Evolutionary conservation across 2,329 filamentous ascomycete species (phyloP), one percentile per base, ranked within the genome.

Genomic region (Neocatenulostroma microsporum): DNA sequence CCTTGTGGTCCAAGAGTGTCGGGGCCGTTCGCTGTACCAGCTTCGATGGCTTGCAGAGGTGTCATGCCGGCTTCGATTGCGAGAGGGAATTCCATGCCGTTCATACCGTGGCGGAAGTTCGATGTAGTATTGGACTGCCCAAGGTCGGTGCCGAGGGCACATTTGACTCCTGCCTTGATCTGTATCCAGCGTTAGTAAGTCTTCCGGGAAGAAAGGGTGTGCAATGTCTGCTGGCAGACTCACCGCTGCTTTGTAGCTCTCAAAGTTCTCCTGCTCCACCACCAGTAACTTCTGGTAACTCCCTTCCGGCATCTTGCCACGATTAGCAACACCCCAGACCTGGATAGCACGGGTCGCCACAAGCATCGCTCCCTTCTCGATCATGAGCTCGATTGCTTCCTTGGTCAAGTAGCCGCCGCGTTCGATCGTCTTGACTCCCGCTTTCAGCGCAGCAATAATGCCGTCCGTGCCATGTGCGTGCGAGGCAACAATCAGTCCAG

Each of bases 41-140:
- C 66, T 49, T 74, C 67, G 41, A 75, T 72, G 5, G 70, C 69
- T 48, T 70, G 53, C 32, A 73, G 47, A 4, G 66, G 63, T 5
- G 63, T 64, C 65, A 74, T 63, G 3, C 70, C 70, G 7, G 64
- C 64, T 26, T 68, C 55, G 21, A 72, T 63, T 3, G 69, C 70
- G 45, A 64, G 68, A 9, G 49, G 47, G 14, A 74, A 52, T 53
- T 74, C 71, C 20, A 56, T 56, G 4, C 65, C 69, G 45, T 68
- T 68, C 29, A 48, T 39, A 27, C 47, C 50, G 25, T 48, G 46
- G 6, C 39, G 30, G 31, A 46, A 42, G 7, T 36, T 18, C 2
- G 34, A 36, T 11, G 26, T 34, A 46, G 34, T 30, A 21, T 53
- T 54, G 48, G 60, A 64, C 38, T 62, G 58, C 21, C 53, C 55